Conservation (phyloP, 169 alveolate species). For the Cryptosporidium meleagridis region DNA sequence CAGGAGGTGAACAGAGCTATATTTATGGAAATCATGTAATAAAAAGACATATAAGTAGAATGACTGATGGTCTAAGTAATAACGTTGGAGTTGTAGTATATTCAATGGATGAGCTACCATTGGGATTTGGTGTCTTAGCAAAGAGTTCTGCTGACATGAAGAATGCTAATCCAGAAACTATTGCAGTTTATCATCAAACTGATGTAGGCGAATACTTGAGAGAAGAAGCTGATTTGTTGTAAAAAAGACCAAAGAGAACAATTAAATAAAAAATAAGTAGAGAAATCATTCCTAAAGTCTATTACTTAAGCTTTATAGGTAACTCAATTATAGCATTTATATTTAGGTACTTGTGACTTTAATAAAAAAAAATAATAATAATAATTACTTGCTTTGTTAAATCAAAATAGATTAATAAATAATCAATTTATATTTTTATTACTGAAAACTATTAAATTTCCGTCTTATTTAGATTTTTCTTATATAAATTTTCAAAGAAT, state of each 20-base stretch:
- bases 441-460: not conserved
- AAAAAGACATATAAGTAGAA: slow-evolving; percentile 91
- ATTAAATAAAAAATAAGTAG: not conserved
- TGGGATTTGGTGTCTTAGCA: slow-evolving; percentile 94
- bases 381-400: not conserved
- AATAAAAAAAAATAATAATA: not conserved
- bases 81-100: slow-evolving; percentile 86
- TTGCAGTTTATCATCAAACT: slow-evolving; percentile 90
- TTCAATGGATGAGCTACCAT: slow-evolving; percentile 88
- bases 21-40: slow-evolving; percentile 93
- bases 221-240: slow-evolving; percentile 89
- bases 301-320: slow-evolving; percentile 9
- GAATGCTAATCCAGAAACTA: slow-evolving; percentile 89
- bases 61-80: slow-evolving; percentile 88
- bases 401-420: not conserved
- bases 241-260: not conserved
- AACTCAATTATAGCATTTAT: not conserved
- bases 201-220: slow-evolving; percentile 95
- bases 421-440: not conserved
- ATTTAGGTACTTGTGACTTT: not conserved
- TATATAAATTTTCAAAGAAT: not conserved
- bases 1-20: slow-evolving; percentile 92
- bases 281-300: not conserved
- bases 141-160: slow-evolving; percentile 89
- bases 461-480: slow-evolving; percentile 4